These are phyloP conservation scores for Arctostaphylos glauca DNA, from an alignment of 148 eudicot species.

Conservation along the genomic window DNA sequence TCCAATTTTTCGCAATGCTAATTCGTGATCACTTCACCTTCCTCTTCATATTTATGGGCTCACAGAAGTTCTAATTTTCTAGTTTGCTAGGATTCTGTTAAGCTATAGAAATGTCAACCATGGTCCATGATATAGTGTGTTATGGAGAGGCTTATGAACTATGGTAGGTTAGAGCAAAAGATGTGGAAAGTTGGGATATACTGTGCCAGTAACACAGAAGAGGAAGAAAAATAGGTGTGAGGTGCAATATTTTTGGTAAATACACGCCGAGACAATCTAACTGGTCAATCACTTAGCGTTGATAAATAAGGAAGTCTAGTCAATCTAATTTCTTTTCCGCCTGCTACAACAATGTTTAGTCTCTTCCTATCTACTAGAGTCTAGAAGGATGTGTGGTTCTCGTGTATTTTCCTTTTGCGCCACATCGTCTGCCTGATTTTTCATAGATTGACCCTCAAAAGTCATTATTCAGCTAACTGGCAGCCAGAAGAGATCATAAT, in stretches of 20 bases:
- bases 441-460: not conserved
- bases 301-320: not conserved
- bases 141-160: not conserved
- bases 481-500: not conserved
- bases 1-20: not conserved
- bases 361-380: not conserved
- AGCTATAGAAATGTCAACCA: not conserved
- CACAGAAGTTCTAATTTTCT: not conserved
- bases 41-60: not conserved
- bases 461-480: not conserved
- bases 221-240: not conserved
- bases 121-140: not conserved
- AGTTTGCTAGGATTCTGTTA: too few relatives aligned
- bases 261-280: not conserved
- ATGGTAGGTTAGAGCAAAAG: not conserved
- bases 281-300: not conserved
- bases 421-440: not conserved
- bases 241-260: not conserved
- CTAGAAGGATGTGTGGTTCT: too few relatives aligned
- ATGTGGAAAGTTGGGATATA: not conserved
- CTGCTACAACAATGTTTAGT: not conserved
- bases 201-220: not conserved
- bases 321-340: not conserved
- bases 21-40: not conserved
- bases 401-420: too few relatives aligned